Evolutionary conservation across 495 filamentous ascomycete genomes (phyloP).

Genomic region (Penicillium turbatum): DNA sequence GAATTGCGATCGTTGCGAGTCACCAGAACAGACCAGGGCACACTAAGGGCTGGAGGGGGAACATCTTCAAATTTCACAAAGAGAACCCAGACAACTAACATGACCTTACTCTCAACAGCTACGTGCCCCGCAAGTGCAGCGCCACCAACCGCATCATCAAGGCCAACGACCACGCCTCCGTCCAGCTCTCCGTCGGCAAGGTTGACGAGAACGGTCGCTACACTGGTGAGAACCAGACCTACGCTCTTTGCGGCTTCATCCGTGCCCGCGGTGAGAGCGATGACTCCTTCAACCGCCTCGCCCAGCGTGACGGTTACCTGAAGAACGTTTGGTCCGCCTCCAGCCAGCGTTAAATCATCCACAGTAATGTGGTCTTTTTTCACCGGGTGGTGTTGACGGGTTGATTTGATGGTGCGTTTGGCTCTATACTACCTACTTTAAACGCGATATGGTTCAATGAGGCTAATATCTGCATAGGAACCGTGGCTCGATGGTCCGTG

Average conservation of each 20-base stretch:
- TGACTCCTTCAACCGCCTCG: constrained; percentile 90
- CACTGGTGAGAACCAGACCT: constrained; percentile 95
- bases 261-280: constrained; percentile 96
- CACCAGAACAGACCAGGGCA: constrained; percentile 11
- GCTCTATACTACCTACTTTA: too few species aligned
- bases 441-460: background rate
- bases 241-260: constrained; percentile 97
- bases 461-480: constrained; percentile 18
- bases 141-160: constrained; percentile 98
- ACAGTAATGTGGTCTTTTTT: constrained; percentile 14
- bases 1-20: constrained; percentile 5
- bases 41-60: background rate
- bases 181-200: constrained; percentile 85
- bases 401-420: constrained; percentile 33
- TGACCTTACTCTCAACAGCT: constrained; percentile 49
- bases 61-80: constrained; percentile 7
- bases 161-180: constrained; percentile 94
- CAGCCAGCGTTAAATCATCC: constrained; percentile 58
- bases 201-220: constrained; percentile 95
- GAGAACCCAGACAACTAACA: constrained; percentile 19
- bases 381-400: constrained; percentile 25
- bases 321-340: constrained; percentile 89
- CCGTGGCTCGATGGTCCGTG: constrained; percentile 30
- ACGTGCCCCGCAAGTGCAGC: constrained; percentile 98
- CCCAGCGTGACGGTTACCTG: constrained; percentile 92